Evolutionary conservation across 768 basidiomycete species (phyloP).

Genomic region (Tulasnella sp.): DNA sequence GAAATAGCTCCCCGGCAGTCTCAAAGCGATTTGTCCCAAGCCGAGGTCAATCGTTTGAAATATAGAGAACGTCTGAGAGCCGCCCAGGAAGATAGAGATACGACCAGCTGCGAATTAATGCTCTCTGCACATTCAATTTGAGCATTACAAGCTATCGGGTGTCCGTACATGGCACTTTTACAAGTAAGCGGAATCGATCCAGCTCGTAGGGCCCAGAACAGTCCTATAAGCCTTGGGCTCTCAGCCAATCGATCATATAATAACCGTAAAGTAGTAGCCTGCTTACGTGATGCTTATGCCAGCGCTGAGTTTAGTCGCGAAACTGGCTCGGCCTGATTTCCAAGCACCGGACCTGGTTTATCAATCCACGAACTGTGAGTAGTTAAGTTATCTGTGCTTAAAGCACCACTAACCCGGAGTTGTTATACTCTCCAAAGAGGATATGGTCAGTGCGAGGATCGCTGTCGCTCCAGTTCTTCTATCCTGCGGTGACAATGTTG

Average conservation of each 20-base stretch:
- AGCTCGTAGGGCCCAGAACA: slow-evolving; percentile 10
- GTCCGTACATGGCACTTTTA: too few species aligned
- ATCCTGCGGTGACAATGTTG: slow-evolving; percentile 13
- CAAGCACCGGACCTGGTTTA: slow-evolving; percentile 3
- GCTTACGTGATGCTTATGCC: background rate
- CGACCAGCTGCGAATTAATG: too few species aligned
- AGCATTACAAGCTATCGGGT: too few species aligned
- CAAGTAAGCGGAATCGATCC: slow-evolving; percentile 9
- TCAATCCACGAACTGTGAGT: background rate
- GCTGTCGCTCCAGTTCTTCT: slow-evolving; percentile 11
- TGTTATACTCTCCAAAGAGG: slow-evolving; percentile 15
- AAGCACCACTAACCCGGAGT: background rate
- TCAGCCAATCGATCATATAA: background rate
- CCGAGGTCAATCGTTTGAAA: too few species aligned
- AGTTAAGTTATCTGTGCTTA: background rate
- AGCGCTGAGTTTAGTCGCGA: slow-evolving; percentile 5
- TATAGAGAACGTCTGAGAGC: too few species aligned
- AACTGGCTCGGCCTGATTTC: background rate
- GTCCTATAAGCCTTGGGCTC: background rate
- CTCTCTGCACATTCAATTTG: too few species aligned
- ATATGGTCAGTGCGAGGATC: slow-evolving; percentile 12
- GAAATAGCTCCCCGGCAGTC: too few species aligned
- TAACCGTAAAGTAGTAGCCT: background rate
- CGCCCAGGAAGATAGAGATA: too few species aligned
- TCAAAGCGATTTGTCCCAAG: too few species aligned